A percentile compares a stretch with the other conserved stretches of the same genome.
phyloP scores from a whole-genome alignment of 192 early-diverging fungal genomes.

The Allomyces javanicus region DNA sequence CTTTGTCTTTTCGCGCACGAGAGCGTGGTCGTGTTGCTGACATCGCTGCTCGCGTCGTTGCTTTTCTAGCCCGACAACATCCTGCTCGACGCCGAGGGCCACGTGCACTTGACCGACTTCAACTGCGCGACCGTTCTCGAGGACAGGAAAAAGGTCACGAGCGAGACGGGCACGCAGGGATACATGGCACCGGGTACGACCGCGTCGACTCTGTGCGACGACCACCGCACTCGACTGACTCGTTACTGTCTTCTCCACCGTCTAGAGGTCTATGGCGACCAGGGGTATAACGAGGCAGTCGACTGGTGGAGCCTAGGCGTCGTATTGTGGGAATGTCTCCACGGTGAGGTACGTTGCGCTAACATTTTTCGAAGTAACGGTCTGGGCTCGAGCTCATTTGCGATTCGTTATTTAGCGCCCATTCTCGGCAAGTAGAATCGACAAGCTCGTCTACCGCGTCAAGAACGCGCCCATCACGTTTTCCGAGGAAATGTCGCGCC shows the following conservation, averaged over 20 bases:
- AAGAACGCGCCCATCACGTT: constrained; percentile 43
- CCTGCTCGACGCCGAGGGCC: constrained; percentile 50
- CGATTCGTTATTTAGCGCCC: constrained; percentile 29
- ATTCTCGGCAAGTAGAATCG: constrained; percentile 57
- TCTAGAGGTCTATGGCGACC: constrained; percentile 1
- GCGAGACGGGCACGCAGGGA: constrained; percentile 62
- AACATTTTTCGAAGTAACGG: not conserved
- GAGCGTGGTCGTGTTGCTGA: not conserved
- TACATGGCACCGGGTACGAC: constrained; percentile 62
- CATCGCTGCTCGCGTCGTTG: not conserved
- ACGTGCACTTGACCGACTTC: constrained; percentile 68
- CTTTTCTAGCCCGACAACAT: constrained; percentile 60
- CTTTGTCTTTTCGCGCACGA: not conserved
- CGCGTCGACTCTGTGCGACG: constrained; percentile 29
- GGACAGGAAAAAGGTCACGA: constrained; percentile 39
- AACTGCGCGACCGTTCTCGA: constrained; percentile 63
- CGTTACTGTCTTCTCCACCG: not conserved
- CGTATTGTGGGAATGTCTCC: constrained; percentile 50
- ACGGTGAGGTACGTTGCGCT: constrained; percentile 38
- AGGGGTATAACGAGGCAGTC: constrained; percentile 18
- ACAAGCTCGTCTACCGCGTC: constrained; percentile 47
- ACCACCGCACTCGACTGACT: constrained; percentile 4
- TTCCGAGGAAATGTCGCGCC: constrained; percentile 28
- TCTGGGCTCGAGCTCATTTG: not conserved
- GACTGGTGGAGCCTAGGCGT: constrained; percentile 77